Base-by-base conservation (phyloP, 805 yeast species). In the Starmerella vaccinii region DNA sequence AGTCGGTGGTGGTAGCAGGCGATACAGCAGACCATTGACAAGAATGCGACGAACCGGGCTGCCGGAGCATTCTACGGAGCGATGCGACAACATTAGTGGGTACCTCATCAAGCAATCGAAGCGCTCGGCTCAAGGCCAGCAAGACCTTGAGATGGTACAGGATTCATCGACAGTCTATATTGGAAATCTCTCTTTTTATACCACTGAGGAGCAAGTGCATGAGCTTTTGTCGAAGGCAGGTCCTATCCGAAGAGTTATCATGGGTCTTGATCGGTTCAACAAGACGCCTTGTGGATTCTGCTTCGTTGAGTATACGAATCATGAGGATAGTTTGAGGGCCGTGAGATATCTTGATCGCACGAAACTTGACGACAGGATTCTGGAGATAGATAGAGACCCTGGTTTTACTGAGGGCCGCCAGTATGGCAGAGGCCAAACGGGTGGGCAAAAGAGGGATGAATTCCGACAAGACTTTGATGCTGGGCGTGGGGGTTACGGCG, bases 211-310 rank as follows among this genome's bases (percentile, higher is more conserved):
- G 64, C 97, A 90, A 66, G 78, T 90, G 15, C 82, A 81, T 64
- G 97, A 89, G 65, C 68, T 92, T 47, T 87, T 92, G 62, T 76
- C 83, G 54, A 82, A 83, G 65, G 67, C 60, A 22, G 97, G 97
- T 1, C 71, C 77, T 15, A 80, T 90, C 35, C 78, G 78, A 57
- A 74, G 82, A 61, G 84, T 89, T 38, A 80, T 90, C 47, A 92
- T 92, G 97, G 98, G 98, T 0, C 75, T 92, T 33, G 97, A 92
- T 65, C 75, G 96, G 57, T 81, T 82, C 64, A 83, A 84, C 58
- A 79, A 82, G 61, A 89, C 96, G 1, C 98, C 98, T 1, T 89
- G 97, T 64, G 97, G 98, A 16, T 90, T 92, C 66, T 89, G 97
- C 64, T 92, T 92, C 64, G 88, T 92, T 35, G 82, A 87, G 42